These are phyloP conservation scores for Aspergillus pseudoglaucus DNA, from an alignment of 2,329 filamentous ascomycete genomes.

Conservation along the genomic window DNA sequence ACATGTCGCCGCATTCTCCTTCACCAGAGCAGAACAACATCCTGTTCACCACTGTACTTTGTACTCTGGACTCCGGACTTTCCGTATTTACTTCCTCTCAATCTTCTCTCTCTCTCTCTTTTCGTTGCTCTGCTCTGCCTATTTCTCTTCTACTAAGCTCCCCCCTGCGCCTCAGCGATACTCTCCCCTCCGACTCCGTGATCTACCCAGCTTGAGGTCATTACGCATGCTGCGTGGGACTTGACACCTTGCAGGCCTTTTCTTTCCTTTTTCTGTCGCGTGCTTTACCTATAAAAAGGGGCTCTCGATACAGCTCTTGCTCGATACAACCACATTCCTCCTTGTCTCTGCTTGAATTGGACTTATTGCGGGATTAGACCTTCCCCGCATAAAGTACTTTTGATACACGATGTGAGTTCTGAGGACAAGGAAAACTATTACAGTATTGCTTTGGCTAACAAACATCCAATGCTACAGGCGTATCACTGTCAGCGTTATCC, in stretches of 20 bases:
- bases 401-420: slow-evolving; percentile 14
- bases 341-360: not conserved
- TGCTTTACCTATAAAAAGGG: not conserved
- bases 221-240: not conserved
- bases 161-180: not conserved
- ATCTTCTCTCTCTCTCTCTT: slow-evolving; percentile 1
- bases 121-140: not conserved
- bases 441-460: not conserved
- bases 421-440: not conserved
- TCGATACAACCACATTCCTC: not conserved
- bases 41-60: not conserved
- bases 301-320: no score
- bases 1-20: slow-evolving; percentile 1
- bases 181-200: not conserved
- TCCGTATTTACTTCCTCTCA: not conserved
- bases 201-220: not conserved
- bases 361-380: not conserved
- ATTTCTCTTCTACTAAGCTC: not conserved
- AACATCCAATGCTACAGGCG: slow-evolving; percentile 51
- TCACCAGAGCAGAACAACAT: not conserved
- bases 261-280: not conserved
- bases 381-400: not conserved
- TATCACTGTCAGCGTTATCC: slow-evolving; percentile 79
- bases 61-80: not conserved
- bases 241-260: not conserved